phyloP scores from a whole-genome alignment of 2,329 filamentous ascomycete species.

The Tolypocladium paradoxum region DNA sequence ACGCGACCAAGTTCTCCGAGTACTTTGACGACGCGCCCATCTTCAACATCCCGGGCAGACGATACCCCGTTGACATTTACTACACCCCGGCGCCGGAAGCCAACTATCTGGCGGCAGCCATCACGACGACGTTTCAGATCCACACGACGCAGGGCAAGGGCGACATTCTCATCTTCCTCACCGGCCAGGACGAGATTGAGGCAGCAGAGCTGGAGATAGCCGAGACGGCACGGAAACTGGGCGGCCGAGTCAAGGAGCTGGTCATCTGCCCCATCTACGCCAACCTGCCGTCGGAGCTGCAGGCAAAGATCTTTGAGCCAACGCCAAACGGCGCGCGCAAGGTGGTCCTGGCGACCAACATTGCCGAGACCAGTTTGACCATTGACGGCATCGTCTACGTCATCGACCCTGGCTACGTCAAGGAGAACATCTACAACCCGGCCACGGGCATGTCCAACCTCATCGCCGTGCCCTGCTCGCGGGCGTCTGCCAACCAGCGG shows the following conservation, averaged over 20 bases:
- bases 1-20: slow-evolving; percentile 80
- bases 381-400: slow-evolving; percentile 96
- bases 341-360: slow-evolving; percentile 90
- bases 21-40: slow-evolving; percentile 93
- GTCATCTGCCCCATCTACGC: slow-evolving; percentile 91
- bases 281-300: slow-evolving; percentile 80
- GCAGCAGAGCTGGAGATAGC: slow-evolving; percentile 72
- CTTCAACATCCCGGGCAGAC: slow-evolving; percentile 84
- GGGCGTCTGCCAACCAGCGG: slow-evolving; percentile 86
- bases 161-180: slow-evolving; percentile 90
- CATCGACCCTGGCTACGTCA: slow-evolving; percentile 90
- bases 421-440: slow-evolving; percentile 89
- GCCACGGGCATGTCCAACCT: slow-evolving; percentile 87
- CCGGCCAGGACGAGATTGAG: slow-evolving; percentile 94
- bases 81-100: slow-evolving; percentile 86
- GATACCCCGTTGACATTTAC: slow-evolving; percentile 84
- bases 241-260: slow-evolving; percentile 72
- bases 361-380: slow-evolving; percentile 90
- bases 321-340: slow-evolving; percentile 79
- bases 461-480: slow-evolving; percentile 81
- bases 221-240: slow-evolving; percentile 79
- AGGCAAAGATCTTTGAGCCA: slow-evolving; percentile 89
- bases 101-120: slow-evolving; percentile 83
- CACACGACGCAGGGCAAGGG: slow-evolving; percentile 77
- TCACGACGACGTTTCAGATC: slow-evolving; percentile 91